Evolutionary conservation across 495 filamentous ascomycete genomes (phyloP).

Genomic region (Penicillium arizonense): DNA sequence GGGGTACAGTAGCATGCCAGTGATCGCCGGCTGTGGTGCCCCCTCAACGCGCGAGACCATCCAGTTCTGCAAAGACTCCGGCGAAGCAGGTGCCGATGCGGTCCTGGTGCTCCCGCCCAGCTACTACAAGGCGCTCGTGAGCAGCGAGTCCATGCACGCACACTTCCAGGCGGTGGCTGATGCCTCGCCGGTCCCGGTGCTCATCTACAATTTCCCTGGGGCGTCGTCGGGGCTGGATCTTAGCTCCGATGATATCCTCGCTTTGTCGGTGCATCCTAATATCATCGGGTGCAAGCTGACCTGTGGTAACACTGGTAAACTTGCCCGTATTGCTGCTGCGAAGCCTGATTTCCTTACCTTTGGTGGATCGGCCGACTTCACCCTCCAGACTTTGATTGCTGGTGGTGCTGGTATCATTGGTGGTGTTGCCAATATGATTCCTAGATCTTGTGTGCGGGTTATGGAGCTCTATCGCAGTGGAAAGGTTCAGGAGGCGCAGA

Average conservation of each 20-base stretch:
- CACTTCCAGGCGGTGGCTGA: constrained; percentile 80
- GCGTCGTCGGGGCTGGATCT: constrained; percentile 81
- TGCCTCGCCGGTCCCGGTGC: constrained; percentile 78
- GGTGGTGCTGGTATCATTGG: constrained; percentile 85
- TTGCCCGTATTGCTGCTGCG: constrained; percentile 71
- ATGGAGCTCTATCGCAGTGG: constrained; percentile 71
- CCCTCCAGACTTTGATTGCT: constrained; percentile 76
- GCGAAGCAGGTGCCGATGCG: constrained; percentile 75
- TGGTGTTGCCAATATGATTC: constrained; percentile 81
- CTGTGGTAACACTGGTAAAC: constrained; percentile 91
- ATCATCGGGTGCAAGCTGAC: constrained; percentile 91
- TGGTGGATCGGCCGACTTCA: constrained; percentile 89
- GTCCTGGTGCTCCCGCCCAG: constrained; percentile 81
- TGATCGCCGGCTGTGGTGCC: constrained; percentile 83
- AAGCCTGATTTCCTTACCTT: constrained; percentile 71
- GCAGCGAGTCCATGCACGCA: constrained; percentile 54
- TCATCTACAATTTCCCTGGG: constrained; percentile 93
- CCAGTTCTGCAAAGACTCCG: constrained; percentile 73
- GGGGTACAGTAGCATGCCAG: constrained; percentile 64
- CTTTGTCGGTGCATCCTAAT: constrained; percentile 75
- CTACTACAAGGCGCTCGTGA: constrained; percentile 74
- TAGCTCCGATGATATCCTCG: constrained; percentile 73
- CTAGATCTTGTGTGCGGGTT: constrained; percentile 69
- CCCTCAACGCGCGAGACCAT: constrained; percentile 87
- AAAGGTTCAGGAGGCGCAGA: constrained; percentile 68